Percentiles rank a stretch among this genome's conserved stretches.
These are phyloP conservation scores for Lotmaria passim DNA, from an alignment of 208 protist species.

Conservation along the genomic window DNA sequence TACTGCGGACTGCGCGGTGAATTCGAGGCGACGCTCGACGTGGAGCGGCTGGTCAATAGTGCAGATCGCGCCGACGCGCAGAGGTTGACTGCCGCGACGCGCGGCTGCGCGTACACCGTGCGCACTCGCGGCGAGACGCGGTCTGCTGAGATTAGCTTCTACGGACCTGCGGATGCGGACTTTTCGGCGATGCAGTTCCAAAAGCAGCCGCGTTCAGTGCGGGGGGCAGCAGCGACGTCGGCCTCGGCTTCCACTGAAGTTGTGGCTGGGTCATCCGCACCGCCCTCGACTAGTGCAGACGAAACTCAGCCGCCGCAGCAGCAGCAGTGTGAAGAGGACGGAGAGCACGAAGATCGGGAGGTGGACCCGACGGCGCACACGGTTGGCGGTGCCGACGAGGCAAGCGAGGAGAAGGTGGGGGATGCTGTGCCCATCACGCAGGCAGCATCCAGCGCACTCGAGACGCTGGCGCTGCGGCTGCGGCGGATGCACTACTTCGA, in stretches of 20 bases:
- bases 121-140: slow-evolving; percentile 76
- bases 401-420: not conserved
- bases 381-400: not conserved
- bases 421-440: not conserved
- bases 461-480: slow-evolving; percentile 30
- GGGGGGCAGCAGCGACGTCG: slow-evolving; percentile 10
- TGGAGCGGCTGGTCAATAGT: slow-evolving; percentile 23
- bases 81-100: not conserved
- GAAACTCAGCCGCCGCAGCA: not conserved
- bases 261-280: not conserved
- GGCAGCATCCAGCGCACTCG: slow-evolving; percentile 24
- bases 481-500: slow-evolving; percentile 39
- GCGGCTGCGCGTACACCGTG: slow-evolving; percentile 62
- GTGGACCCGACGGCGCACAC: not conserved
- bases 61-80: not conserved
- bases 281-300: not conserved
- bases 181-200: slow-evolving; percentile 40
- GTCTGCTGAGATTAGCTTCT: slow-evolving; percentile 70
- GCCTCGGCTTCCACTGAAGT: not conserved
- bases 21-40: slow-evolving; percentile 31
- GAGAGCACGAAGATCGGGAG: not conserved
- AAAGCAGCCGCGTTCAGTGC: slow-evolving; percentile 19
- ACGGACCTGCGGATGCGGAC: slow-evolving; percentile 60
- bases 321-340: not conserved
- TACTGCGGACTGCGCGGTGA: slow-evolving; percentile 56